Evolutionary conservation across 331 rosid species (phyloP), one percentile per base, ranked within the genome.

Genomic region (Prunus yedoensis): DNA sequence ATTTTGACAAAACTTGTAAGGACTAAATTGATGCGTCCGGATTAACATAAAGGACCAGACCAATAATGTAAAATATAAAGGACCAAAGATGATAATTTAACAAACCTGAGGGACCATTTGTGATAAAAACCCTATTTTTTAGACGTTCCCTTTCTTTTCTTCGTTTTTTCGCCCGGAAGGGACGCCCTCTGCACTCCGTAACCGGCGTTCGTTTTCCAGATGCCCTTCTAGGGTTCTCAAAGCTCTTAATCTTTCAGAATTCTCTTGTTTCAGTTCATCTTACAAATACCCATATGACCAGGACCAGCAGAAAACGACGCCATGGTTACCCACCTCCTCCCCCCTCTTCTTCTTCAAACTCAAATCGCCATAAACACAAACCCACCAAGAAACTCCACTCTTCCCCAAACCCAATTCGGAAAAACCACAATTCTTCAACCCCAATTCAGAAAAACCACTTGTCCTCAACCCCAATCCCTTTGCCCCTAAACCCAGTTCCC

Each of bases 381-480:
- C 69, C n/a, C 69, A 16, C 50, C 17, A 35, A 38, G 69, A 64
- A 64, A 9, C 10, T 3, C 3, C 47, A 18, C 0, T 9, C 9
- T 64, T 64, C 27, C 23, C n/a, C 35, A 28, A 49, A 28, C 30
- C 82, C 80, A 4, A 25, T 32, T 62, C 67, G 12, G 11, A 64
- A 13, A 38, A 35, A 1, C 50, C 46, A 18, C 4, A 61, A 14
- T 61, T 8, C 67, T 41, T 4, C 56, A 12, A 45, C 23, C 71
- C 71, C 21, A 5, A 11, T 4, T 70, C 62, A 2, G 18, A 64
- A 64, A 18, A 10, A 20, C 8, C 15, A 17, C 25, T 5, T 7
- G 18, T 64, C 17, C 21, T 64, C 21, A 3, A 38, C 20, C 32
- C 28, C 13, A 35, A 2, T 51, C 15, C 9, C 17, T 13, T 54